Percentiles rank a stretch among this genome's conserved stretches.
Conservation (phyloP, 257 asterid genomes). For the Buddleja alternifolia region DNA sequence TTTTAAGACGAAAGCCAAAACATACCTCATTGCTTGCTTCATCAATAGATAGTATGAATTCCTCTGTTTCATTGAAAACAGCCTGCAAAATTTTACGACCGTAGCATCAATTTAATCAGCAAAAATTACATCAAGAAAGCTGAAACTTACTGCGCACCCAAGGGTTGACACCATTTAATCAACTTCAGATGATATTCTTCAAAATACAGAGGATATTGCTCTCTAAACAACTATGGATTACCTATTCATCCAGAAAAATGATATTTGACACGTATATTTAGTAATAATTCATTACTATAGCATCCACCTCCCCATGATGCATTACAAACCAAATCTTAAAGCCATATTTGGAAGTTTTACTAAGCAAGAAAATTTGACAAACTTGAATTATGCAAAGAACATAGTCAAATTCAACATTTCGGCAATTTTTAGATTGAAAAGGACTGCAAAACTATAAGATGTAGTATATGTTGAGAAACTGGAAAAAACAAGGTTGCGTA, state of each 20-base stretch:
- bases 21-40: conserved; percentile 70
- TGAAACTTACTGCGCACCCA: too few relatives aligned
- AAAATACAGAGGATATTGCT: too few relatives aligned
- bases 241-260: too few relatives aligned
- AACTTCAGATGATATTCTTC: too few relatives aligned
- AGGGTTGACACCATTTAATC: too few relatives aligned
- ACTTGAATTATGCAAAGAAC: not conserved
- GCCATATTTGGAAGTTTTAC: not conserved
- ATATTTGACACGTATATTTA: not conserved
- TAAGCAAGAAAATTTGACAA: not conserved
- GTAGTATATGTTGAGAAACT: not conserved
- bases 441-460: not conserved
- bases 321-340: not conserved
- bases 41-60: conserved; percentile 62
- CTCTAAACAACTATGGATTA: too few relatives aligned
- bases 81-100: conserved; percentile 55
- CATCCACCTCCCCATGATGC: not conserved
- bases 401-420: not conserved
- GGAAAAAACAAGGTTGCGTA: not conserved
- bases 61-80: conserved; percentile 73
- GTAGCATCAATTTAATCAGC: not conserved
- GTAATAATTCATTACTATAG: not conserved
- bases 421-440: not conserved
- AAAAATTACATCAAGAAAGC: not conserved
- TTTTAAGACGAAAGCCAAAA: not conserved